These are phyloP conservation scores for Chrysoporthe puriensis DNA, from an alignment of 2,329 filamentous ascomycete genomes.

Conservation along the genomic window DNA sequence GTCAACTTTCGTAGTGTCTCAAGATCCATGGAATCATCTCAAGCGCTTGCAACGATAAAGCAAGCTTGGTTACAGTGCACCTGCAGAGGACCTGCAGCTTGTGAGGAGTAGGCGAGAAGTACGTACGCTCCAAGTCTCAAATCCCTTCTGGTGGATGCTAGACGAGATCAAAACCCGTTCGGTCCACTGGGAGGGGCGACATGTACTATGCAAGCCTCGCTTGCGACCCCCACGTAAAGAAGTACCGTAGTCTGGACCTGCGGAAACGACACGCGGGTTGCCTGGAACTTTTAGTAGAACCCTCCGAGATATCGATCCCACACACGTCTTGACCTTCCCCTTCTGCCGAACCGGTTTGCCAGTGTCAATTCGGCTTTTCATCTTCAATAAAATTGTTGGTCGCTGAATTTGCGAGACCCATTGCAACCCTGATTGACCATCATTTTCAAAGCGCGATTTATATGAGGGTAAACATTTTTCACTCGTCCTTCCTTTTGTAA, in stretches of 20 bases:
- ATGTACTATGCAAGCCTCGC: not conserved
- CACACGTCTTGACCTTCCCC: not conserved
- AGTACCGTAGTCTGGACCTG: not conserved
- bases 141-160: not conserved
- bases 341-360: not conserved
- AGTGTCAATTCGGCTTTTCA: not conserved
- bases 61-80: constrained; percentile 1
- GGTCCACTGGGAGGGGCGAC: not conserved
- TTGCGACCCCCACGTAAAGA: not conserved
- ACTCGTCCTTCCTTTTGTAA: not conserved
- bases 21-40: not conserved
- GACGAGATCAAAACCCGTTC: not conserved
- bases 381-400: not conserved
- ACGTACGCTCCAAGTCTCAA: not conserved
- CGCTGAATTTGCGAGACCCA: not conserved
- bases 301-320: not conserved
- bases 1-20: not conserved
- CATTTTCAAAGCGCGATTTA: not conserved
- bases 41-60: not conserved
- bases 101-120: not conserved
- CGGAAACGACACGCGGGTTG: not conserved
- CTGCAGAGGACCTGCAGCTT: constrained; percentile 5
- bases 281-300: not conserved
- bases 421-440: not conserved
- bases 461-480: not conserved